Conservation (phyloP, 345 rosid species). For the Ricinus communis region DNA sequence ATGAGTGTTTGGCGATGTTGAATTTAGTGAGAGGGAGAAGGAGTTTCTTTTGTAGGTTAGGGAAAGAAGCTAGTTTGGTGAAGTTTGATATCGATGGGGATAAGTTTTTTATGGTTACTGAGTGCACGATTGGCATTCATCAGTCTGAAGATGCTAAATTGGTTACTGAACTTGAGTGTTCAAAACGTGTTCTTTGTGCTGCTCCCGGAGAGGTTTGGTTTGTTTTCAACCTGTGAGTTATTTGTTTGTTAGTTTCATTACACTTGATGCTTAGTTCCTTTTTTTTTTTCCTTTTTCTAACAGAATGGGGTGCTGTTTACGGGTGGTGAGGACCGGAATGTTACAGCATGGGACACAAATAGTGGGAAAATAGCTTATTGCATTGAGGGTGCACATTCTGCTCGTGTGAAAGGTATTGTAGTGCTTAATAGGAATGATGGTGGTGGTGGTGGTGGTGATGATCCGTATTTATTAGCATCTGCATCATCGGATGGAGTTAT, state of each 20-base stretch:
- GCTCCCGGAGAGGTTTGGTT: constrained; percentile 72
- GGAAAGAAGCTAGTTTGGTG: constrained; percentile 67
- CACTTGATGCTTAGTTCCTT: no score
- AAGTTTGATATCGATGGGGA: constrained; percentile 61
- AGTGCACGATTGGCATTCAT: constrained; percentile 63
- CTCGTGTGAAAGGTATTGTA: constrained; percentile 86
- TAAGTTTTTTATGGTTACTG: constrained; percentile 69
- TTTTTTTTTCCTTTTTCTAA: constrained; percentile 16
- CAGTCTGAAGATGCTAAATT: constrained; percentile 83
- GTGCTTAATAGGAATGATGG: constrained; percentile 56
- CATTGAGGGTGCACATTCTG: constrained; percentile 72
- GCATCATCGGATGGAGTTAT: constrained; percentile 92
- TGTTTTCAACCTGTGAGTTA: neutral
- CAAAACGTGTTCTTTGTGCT: constrained; percentile 72
- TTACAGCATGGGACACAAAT: constrained; percentile 89
- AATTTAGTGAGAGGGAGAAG: constrained; percentile 88
- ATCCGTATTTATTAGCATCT: constrained; percentile 71
- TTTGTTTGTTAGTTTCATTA: no score
- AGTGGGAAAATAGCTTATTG: constrained; percentile 75
- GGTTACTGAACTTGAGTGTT: constrained; percentile 55
- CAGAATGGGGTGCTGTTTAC: constrained; percentile 76
- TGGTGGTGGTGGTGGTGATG: constrained; percentile 43
- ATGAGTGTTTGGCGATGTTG: constrained; percentile 79
- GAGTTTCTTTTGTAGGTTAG: constrained; percentile 70
- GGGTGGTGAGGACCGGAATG: constrained; percentile 81